These are phyloP conservation scores for Exserohilum turcica DNA, from an alignment of 2,329 filamentous ascomycete genomes.

Conservation along the genomic window DNA sequence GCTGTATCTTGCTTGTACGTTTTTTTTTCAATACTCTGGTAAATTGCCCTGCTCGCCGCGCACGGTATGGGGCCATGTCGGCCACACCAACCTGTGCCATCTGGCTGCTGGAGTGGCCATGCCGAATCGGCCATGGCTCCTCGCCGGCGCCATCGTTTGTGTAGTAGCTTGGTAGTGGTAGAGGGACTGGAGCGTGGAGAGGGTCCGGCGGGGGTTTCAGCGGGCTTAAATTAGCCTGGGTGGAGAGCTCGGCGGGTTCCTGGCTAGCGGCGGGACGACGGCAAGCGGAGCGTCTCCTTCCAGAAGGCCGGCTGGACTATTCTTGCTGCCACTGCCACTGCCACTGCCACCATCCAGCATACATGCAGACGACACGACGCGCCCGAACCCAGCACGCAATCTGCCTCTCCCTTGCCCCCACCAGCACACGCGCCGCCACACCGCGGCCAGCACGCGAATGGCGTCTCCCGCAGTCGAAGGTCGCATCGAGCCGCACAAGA, in stretches of 20 bases:
- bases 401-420: not conserved
- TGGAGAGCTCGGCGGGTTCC: not conserved
- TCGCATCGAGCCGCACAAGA: slow-evolving; percentile 47
- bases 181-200: not conserved
- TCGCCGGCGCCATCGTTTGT: too few relatives aligned
- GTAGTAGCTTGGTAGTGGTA: too few relatives aligned
- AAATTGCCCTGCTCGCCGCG: slow-evolving; percentile 11
- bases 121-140: not conserved
- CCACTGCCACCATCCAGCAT: slow-evolving; percentile 6
- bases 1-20: slow-evolving; percentile 14
- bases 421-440: not conserved
- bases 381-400: slow-evolving; percentile 5
- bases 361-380: too few relatives aligned
- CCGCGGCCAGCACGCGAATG: slow-evolving; percentile 25
- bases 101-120: slow-evolving; percentile 5
- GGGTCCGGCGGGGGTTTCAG: not conserved
- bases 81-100: slow-evolving; percentile 7
- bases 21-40: slow-evolving; percentile 21
- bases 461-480: slow-evolving; percentile 45
- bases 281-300: slow-evolving; percentile 9
- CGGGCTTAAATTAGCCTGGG: slow-evolving; percentile 3
- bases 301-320: slow-evolving; percentile 7
- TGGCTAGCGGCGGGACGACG: slow-evolving; percentile 14
- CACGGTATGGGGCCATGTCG: not conserved
- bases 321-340: too few relatives aligned